These are phyloP conservation scores for Madurella mycetomatis DNA, from an alignment of 2,329 filamentous ascomycete genomes.

Conservation along the genomic window DNA sequence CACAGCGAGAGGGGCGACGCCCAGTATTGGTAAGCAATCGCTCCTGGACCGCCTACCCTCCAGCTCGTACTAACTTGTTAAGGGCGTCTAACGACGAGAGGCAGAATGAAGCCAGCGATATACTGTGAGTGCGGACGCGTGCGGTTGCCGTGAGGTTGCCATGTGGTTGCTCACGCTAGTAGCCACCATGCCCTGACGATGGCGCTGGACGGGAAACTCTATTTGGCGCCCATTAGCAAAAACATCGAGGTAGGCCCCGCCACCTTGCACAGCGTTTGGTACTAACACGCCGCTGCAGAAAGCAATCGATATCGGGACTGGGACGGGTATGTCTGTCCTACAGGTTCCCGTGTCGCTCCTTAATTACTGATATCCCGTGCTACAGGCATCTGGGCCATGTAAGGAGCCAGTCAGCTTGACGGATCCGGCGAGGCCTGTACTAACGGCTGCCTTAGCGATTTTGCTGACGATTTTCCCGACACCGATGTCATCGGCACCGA, in stretches of 20 bases:
- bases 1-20: conserved; percentile 29
- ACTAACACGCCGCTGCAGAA: conserved; percentile 6
- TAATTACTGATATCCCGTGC: neutral
- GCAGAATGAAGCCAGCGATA: conserved; percentile 31
- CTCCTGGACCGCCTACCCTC: neutral
- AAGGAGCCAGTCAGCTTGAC: neutral
- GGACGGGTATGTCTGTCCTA: conserved; percentile 22
- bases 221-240: conserved; percentile 24
- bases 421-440: neutral
- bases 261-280: neutral
- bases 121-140: conserved; percentile 19
- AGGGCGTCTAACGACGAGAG: conserved; percentile 29
- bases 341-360: neutral
- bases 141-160: neutral
- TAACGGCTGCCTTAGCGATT: conserved; percentile 31
- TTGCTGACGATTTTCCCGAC: conserved; percentile 40
- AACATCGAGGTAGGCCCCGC: neutral
- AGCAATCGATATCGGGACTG: conserved; percentile 51
- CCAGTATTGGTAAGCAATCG: conserved; percentile 26
- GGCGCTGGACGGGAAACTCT: conserved; percentile 24
- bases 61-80: neutral
- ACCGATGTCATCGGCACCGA: conserved; percentile 49
- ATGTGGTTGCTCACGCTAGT: neutral
- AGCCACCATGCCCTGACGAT: conserved; percentile 27
- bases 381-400: conserved; percentile 37